Evolutionary conservation across 2,329 filamentous ascomycete genomes (phyloP).

Genomic region (Escovopsis sp.): DNA sequence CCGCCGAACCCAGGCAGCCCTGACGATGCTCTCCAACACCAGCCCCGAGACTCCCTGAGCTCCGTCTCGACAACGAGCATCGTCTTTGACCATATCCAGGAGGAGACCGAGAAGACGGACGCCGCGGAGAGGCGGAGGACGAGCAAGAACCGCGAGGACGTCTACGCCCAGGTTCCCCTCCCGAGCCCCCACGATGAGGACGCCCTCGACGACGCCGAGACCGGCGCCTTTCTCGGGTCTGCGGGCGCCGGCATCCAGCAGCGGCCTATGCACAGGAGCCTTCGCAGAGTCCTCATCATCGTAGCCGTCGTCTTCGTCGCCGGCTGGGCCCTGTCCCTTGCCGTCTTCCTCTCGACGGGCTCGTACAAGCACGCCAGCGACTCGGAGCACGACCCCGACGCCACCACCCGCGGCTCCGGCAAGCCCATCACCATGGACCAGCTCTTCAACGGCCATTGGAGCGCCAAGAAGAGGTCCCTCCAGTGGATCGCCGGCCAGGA

Average conservation of each 20-base stretch:
- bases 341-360: conserved; percentile 50
- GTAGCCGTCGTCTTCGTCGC: conserved; percentile 45
- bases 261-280: conserved; percentile 49
- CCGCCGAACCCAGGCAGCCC: no score
- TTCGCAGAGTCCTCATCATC: conserved; percentile 49
- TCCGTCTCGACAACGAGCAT: conserved; percentile 73
- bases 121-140: conserved; percentile 4
- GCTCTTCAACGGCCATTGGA: conserved; percentile 52
- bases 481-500: conserved; percentile 62
- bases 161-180: conserved; percentile 21
- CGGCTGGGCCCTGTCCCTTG: conserved; percentile 54
- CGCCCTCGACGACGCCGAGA: conserved; percentile 30
- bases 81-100: conserved; percentile 62
- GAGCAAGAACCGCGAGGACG: conserved; percentile 13
- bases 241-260: conserved; percentile 21
- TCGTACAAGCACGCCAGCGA: conserved; percentile 49
- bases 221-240: conserved; percentile 34
- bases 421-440: conserved; percentile 63
- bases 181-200: conserved; percentile 14
- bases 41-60: conserved; percentile 43
- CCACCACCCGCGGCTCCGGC: conserved; percentile 47
- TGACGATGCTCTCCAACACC: not conserved
- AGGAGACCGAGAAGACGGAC: conserved; percentile 27
- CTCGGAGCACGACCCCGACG: conserved; percentile 52
- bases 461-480: conserved; percentile 47